Conservation (phyloP, 2,329 filamentous ascomycete species). For the Chalaropsis ovoidea region DNA sequence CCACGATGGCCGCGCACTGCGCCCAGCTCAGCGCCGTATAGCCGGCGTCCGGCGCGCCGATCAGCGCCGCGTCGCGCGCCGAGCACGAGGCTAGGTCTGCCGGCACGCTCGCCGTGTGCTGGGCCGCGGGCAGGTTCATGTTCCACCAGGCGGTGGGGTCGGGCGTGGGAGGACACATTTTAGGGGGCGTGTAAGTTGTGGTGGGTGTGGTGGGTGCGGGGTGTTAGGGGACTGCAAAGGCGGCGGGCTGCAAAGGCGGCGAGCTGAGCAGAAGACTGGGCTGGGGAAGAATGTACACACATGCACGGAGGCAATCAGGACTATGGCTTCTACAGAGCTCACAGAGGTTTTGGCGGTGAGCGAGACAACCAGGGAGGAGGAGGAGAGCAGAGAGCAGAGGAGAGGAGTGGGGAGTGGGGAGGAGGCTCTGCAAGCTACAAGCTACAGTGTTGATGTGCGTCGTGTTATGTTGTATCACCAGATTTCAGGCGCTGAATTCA, state of each 20-base stretch:
- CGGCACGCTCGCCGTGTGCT: constrained; percentile 59
- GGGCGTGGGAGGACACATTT: constrained; percentile 5
- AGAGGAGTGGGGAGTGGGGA: not conserved
- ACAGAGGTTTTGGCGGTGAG: not conserved
- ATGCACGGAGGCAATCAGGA: too few species aligned
- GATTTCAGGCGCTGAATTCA: not conserved
- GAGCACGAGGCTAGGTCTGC: constrained; percentile 54
- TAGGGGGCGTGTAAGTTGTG: not conserved
- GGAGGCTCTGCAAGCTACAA: not conserved
- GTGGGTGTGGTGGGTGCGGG: too few species aligned
- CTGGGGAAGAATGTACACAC: too few species aligned
- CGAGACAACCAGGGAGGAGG: not conserved
- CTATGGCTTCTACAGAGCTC: too few species aligned
- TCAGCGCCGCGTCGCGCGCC: constrained; percentile 58
- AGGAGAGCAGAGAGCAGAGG: not conserved
- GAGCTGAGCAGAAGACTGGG: not conserved
- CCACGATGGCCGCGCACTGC: constrained; percentile 53
- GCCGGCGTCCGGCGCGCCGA: constrained; percentile 58
- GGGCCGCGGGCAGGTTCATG: constrained; percentile 57
- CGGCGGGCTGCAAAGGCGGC: not conserved
- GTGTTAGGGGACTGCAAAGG: too few species aligned
- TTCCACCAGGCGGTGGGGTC: constrained; percentile 60
- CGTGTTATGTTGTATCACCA: not conserved
- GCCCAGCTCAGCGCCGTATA: constrained; percentile 60
- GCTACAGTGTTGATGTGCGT: not conserved